phyloP scores from a whole-genome alignment of 1,139 yeast genomes.

The Candida sanyaensis region DNA sequence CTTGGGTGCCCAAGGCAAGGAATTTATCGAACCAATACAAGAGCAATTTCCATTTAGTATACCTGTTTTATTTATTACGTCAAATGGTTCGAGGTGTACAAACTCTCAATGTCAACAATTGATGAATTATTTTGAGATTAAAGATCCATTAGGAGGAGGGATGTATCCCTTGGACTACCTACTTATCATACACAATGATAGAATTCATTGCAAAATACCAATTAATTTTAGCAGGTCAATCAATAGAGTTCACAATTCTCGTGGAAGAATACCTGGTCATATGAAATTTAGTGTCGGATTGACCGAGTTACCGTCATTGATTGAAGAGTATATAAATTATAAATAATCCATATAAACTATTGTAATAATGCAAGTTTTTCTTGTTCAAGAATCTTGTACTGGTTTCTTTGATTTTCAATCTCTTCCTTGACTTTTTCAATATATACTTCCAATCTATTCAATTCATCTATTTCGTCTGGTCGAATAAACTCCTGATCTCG shows the following conservation, averaged over 20 bases:
- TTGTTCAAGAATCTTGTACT: slow-evolving; percentile 54
- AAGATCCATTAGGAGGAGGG: slow-evolving; percentile 56
- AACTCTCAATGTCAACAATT: slow-evolving; percentile 20
- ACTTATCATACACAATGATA: slow-evolving; percentile 31
- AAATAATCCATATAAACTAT: slow-evolving; percentile 13
- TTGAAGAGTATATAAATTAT: slow-evolving; percentile 11
- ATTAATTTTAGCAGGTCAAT: slow-evolving; percentile 10
- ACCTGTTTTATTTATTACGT: slow-evolving; percentile 16
- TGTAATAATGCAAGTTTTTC: slow-evolving; percentile 45
- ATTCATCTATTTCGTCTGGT: slow-evolving; percentile 71
- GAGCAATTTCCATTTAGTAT: slow-evolving; percentile 14
- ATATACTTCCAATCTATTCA: slow-evolving; percentile 71
- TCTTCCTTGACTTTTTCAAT: slow-evolving; percentile 61
- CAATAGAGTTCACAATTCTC: not conserved
- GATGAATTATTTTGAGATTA: slow-evolving; percentile 28
- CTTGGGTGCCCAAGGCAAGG: slow-evolving; percentile 33
- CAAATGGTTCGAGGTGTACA: slow-evolving; percentile 8
- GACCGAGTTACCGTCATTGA: slow-evolving; percentile 16
- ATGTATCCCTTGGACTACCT: slow-evolving; percentile 47
- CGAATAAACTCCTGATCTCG: slow-evolving; percentile 46
- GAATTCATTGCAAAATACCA: slow-evolving; percentile 26
- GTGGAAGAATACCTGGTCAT: slow-evolving; percentile 10
- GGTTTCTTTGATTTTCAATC: slow-evolving; percentile 51
- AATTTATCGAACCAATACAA: slow-evolving; percentile 17
- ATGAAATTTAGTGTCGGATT: slow-evolving; percentile 23